Percentiles rank a stretch among this genome's conserved stretches.
Evolutionary conservation across 352 stramenopile genomes (phyloP).

Genomic region (Peronospora tabacina): DNA sequence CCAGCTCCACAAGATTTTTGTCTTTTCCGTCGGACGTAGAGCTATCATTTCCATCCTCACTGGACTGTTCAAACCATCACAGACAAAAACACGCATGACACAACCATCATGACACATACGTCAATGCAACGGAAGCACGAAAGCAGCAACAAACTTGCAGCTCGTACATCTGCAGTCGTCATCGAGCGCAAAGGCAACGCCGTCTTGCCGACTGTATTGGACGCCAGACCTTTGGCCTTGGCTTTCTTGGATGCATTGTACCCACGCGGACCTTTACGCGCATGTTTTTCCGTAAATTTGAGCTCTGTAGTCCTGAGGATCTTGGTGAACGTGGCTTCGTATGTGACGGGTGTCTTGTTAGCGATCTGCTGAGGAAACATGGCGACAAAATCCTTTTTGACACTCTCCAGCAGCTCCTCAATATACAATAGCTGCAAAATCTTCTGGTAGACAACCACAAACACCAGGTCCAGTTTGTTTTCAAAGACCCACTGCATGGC

Average conservation of each 20-base stretch:
- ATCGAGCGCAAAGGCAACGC: conserved; percentile 30
- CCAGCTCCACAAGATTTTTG: conserved; percentile 50
- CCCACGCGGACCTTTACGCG: conserved; percentile 45
- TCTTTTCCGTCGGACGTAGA: conserved; percentile 38
- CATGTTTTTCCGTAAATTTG: conserved; percentile 56
- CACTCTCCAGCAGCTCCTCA: conserved; percentile 85
- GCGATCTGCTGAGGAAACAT: conserved; percentile 71
- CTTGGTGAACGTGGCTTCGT: conserved; percentile 74
- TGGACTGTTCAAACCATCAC: conserved; percentile 35
- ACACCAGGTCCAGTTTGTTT: conserved; percentile 89
- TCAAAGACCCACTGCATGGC: conserved; percentile 88
- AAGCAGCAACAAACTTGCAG: conserved; percentile 2
- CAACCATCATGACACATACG: conserved; percentile 1
- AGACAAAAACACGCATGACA: neutral
- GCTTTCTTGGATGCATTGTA: conserved; percentile 63
- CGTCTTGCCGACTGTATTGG: conserved; percentile 43
- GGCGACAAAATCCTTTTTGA: conserved; percentile 79
- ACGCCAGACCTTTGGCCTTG: conserved; percentile 49
- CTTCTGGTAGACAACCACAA: conserved; percentile 90
- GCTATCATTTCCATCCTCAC: conserved; percentile 56
- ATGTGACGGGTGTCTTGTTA: conserved; percentile 62
- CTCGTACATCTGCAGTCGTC: conserved; percentile 32
- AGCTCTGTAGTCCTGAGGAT: conserved; percentile 69
- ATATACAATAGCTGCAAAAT: conserved; percentile 88
- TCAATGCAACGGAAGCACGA: conserved; percentile 5